A percentile compares a stretch with the other conserved stretches of the same genome.
Conservation (phyloP, 1,284 basidiomycete species). For the Ceratobasidium sp. region DNA sequence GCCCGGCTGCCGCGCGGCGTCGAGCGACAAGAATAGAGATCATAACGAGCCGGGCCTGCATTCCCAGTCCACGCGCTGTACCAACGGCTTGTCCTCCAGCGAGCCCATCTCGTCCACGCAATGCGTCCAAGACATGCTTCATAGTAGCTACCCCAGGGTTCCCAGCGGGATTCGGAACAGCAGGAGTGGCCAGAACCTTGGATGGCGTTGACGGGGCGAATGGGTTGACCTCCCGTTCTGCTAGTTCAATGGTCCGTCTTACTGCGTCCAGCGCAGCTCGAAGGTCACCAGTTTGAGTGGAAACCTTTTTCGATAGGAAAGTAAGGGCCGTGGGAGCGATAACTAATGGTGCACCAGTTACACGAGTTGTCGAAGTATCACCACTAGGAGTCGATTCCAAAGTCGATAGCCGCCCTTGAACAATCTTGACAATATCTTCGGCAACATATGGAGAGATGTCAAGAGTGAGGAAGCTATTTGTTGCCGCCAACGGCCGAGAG, state of each 20-base stretch:
- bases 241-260: constrained; percentile 73
- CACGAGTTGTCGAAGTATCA: background rate
- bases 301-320: constrained; percentile 75
- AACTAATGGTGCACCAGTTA: constrained; percentile 56
- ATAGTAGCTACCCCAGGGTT: constrained; percentile 52
- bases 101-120: constrained; percentile 46
- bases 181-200: constrained; percentile 43
- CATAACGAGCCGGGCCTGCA: constrained; percentile 72
- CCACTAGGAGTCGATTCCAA: constrained; percentile 50
- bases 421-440: constrained; percentile 66
- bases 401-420: constrained; percentile 63
- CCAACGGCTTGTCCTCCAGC: constrained; percentile 45
- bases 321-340: constrained; percentile 66
- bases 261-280: constrained; percentile 75
- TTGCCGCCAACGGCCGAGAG: constrained; percentile 38
- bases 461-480: constrained; percentile 56
- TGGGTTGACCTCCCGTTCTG: constrained; percentile 47
- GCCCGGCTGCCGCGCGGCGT: constrained; percentile 62
- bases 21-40: constrained; percentile 67
- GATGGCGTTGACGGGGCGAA: constrained; percentile 36
- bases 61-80: constrained; percentile 64
- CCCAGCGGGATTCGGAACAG: constrained; percentile 42
- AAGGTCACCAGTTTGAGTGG: constrained; percentile 77
- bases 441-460: constrained; percentile 78
- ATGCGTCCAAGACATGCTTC: constrained; percentile 51